Evolutionary conservation across 768 basidiomycete species (phyloP).

Genomic region (Serendipita sp.): DNA sequence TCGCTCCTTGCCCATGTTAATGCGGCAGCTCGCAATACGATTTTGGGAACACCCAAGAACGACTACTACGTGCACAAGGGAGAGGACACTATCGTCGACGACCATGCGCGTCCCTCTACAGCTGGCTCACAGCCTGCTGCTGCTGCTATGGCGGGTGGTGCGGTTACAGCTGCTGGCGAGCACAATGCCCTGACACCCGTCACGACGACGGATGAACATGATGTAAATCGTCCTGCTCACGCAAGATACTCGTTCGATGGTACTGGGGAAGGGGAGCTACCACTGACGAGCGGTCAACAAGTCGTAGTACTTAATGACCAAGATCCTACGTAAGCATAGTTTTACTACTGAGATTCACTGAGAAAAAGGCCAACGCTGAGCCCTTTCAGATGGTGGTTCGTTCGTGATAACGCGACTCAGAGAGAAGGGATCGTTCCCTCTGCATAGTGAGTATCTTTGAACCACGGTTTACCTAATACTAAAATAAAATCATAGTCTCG

Average conservation of each 20-base stretch:
- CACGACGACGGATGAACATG: conserved; percentile 41
- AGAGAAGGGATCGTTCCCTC: conserved; percentile 84
- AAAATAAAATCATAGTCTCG: conserved; percentile 3
- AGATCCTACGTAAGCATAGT: conserved; percentile 51
- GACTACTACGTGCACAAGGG: conserved; percentile 36
- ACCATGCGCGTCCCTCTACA: conserved; percentile 15
- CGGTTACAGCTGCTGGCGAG: conserved; percentile 51
- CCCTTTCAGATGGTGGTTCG: conserved; percentile 77
- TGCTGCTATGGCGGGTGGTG: background rate
- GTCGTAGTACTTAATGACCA: conserved; percentile 65
- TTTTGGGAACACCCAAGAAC: conserved; percentile 36
- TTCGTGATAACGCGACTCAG: conserved; percentile 61
- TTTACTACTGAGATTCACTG: conserved; percentile 3
- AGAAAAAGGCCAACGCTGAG: conserved; percentile 12
- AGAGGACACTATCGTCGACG: conserved; percentile 28
- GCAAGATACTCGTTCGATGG: conserved; percentile 76
- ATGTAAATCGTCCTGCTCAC: conserved; percentile 50
- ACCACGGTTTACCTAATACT: conserved; percentile 21
- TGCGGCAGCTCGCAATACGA: conserved; percentile 72
- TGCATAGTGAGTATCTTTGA: conserved; percentile 34
- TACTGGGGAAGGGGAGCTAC: conserved; percentile 59
- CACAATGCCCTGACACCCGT: conserved; percentile 36
- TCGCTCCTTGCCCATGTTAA: conserved; percentile 84
- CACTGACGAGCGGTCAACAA: conserved; percentile 50
- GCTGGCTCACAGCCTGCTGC: background rate